Percentiles rank a stretch among this genome's conserved stretches.
These are phyloP conservation scores for Fomitopsis pinicola DNA, from an alignment of 1,284 basidiomycete species.

Conservation along the genomic window DNA sequence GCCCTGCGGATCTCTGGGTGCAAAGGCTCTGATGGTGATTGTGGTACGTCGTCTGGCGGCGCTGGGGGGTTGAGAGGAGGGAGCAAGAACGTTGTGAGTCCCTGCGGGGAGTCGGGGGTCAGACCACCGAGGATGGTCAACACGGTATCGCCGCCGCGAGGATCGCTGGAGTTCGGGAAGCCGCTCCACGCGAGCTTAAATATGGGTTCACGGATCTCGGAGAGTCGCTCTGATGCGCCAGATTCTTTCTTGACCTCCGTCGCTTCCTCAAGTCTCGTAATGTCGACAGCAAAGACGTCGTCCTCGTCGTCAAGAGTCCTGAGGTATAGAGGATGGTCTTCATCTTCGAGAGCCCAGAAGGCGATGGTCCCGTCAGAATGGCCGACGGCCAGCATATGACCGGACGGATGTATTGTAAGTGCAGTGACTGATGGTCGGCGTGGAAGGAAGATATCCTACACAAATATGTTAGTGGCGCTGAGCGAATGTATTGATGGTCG, in stretches of 20 bases:
- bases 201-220: slow-evolving; percentile 65
- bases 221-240: neutral
- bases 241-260: slow-evolving; percentile 25
- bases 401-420: slow-evolving; percentile 64
- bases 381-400: slow-evolving; percentile 68
- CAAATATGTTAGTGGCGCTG: neutral
- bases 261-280: slow-evolving; percentile 39
- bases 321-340: slow-evolving; percentile 77
- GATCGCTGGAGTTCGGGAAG: slow-evolving; percentile 61
- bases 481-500: too few relatives aligned
- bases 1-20: slow-evolving; percentile 45
- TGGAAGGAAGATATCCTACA: slow-evolving; percentile 64
- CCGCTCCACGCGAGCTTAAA: slow-evolving; percentile 87
- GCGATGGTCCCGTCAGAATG: slow-evolving; percentile 86
- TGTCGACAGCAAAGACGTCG: slow-evolving; percentile 50
- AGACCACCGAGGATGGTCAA: slow-evolving; percentile 81
- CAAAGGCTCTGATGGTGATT: slow-evolving; percentile 10
- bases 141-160: slow-evolving; percentile 63
- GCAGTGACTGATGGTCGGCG: slow-evolving; percentile 72
- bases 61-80: slow-evolving; percentile 67
- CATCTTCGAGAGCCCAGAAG: slow-evolving; percentile 84
- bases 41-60: slow-evolving; percentile 36
- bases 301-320: slow-evolving; percentile 58
- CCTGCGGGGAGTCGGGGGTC: slow-evolving; percentile 48
- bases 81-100: slow-evolving; percentile 68